Evolutionary conservation across 2,329 filamentous ascomycete genomes (phyloP).

Genomic region (Venturiaceae sp.): DNA sequence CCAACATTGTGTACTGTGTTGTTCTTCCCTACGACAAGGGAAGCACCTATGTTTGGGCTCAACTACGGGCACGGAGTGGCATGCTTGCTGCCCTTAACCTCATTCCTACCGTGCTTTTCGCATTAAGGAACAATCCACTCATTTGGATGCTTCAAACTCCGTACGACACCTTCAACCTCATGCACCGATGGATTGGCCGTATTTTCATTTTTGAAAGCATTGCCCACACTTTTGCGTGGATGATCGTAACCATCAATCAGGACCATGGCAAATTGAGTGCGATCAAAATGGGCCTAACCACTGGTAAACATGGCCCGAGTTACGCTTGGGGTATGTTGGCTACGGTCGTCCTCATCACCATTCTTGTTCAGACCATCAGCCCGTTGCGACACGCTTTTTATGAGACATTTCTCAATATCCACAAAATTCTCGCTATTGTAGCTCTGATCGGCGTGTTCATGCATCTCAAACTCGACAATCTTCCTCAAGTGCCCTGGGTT

Average conservation of each 20-base stretch:
- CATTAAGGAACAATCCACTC: constrained; percentile 85
- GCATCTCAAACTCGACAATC: constrained; percentile 59
- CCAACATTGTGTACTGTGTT: constrained; percentile 70
- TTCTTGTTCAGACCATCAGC: constrained; percentile 64
- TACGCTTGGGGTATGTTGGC: constrained; percentile 55
- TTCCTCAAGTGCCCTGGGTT: constrained; percentile 66
- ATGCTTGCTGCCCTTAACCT: constrained; percentile 81
- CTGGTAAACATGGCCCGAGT: constrained; percentile 22
- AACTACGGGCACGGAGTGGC: constrained; percentile 78
- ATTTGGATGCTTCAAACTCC: constrained; percentile 75
- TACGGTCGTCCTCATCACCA: constrained; percentile 48
- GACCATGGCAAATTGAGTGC: constrained; percentile 53
- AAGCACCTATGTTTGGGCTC: constrained; percentile 55
- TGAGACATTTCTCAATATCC: constrained; percentile 85
- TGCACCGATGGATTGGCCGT: constrained; percentile 76
- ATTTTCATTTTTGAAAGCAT: constrained; percentile 61
- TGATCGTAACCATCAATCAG: constrained; percentile 45
- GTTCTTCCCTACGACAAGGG: constrained; percentile 47
- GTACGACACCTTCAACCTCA: constrained; percentile 92
- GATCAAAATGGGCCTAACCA: constrained; percentile 41
- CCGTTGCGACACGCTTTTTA: constrained; percentile 90
- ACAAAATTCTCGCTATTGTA: constrained; percentile 65
- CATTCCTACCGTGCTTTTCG: constrained; percentile 81
- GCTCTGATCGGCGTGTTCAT: constrained; percentile 65
- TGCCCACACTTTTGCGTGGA: constrained; percentile 64